phyloP scores from a whole-genome alignment of 257 asterid species.

The Fraxinus americana region DNA sequence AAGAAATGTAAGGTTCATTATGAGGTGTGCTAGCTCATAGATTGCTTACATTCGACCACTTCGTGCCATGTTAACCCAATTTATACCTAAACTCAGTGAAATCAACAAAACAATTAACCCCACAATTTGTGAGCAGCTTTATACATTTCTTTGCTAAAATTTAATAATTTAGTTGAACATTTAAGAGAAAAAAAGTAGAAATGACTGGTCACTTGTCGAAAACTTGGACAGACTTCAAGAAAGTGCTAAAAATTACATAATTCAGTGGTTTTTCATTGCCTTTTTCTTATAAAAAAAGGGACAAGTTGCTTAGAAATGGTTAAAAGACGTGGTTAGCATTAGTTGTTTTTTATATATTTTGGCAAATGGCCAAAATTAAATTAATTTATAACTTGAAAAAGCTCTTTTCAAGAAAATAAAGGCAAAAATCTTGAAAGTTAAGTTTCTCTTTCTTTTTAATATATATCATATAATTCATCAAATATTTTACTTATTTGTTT shows the following conservation, averaged over 20 bases:
- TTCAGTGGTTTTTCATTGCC: not conserved
- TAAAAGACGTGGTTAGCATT: not conserved
- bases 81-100: no score
- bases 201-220: no score
- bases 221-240: not conserved
- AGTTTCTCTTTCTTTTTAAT: not conserved
- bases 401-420: not conserved
- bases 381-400: not conserved
- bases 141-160: no score
- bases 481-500: constrained; percentile 15
- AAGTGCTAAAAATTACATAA: not conserved
- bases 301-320: not conserved
- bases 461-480: not conserved
- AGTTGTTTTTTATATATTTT: not conserved
- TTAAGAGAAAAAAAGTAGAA: no score
- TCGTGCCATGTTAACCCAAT: no score
- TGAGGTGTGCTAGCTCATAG: no score
- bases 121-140: no score
- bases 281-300: not conserved
- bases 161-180: no score
- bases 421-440: not conserved
- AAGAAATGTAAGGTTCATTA: no score
- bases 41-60: no score
- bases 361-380: not conserved
- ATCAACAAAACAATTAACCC: no score